Percentiles rank a stretch among this genome's conserved stretches.
These are phyloP conservation scores for Pseudocercospora pini-densiflorae DNA, from an alignment of 2,329 filamentous ascomycete species.

Conservation along the genomic window DNA sequence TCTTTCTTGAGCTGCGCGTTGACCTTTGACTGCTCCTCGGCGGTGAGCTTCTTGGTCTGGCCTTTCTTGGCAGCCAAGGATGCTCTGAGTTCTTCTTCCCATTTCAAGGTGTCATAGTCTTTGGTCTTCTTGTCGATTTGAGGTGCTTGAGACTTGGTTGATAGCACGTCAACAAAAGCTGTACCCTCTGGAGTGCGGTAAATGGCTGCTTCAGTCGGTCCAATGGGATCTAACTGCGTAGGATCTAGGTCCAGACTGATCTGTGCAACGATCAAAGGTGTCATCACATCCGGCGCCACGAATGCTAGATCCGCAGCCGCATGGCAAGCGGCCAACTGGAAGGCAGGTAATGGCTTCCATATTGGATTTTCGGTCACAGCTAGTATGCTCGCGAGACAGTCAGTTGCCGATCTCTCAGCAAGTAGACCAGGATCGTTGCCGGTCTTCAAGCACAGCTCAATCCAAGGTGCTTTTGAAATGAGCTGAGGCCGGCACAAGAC, in stretches of 20 bases:
- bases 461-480: slow-evolving; percentile 82
- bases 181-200: slow-evolving; percentile 89
- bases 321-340: slow-evolving; percentile 71
- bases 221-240: slow-evolving; percentile 70
- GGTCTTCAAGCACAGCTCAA: slow-evolving; percentile 79
- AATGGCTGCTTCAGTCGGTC: slow-evolving; percentile 88
- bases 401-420: slow-evolving; percentile 65
- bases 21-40: slow-evolving; percentile 88
- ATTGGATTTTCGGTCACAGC: slow-evolving; percentile 46
- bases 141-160: slow-evolving; percentile 73
- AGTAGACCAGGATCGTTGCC: slow-evolving; percentile 82
- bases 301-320: slow-evolving; percentile 92
- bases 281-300: slow-evolving; percentile 82
- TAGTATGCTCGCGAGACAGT: slow-evolving; percentile 71
- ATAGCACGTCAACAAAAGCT: slow-evolving; percentile 86
- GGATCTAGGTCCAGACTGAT: slow-evolving; percentile 75
- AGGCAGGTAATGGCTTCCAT: slow-evolving; percentile 55
- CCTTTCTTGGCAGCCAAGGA: slow-evolving; percentile 95
- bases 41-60: slow-evolving; percentile 83
- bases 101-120: slow-evolving; percentile 94
- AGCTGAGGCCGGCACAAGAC: slow-evolving; percentile 79
- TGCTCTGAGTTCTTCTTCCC: slow-evolving; percentile 88
- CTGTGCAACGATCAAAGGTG: slow-evolving; percentile 74
- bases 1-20: slow-evolving; percentile 91
- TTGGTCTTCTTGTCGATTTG: slow-evolving; percentile 87